These are phyloP conservation scores for Heterobasidion parviporum DNA, from an alignment of 1,284 basidiomycete genomes.

Conservation along the genomic window DNA sequence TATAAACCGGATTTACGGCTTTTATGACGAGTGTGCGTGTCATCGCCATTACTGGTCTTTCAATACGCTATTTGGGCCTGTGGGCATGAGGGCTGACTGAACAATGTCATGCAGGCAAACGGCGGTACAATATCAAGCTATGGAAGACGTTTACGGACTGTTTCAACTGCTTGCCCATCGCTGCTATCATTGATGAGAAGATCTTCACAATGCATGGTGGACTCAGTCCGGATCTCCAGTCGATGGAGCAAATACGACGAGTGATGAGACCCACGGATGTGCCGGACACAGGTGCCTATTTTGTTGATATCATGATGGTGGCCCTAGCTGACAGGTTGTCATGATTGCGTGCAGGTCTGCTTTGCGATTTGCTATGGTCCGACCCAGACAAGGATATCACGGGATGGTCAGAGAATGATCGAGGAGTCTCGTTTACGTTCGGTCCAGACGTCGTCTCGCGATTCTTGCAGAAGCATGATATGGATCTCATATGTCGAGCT, in stretches of 20 bases:
- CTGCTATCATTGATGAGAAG: constrained; percentile 95
- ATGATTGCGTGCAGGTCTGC: constrained; percentile 50
- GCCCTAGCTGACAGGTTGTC: constrained; percentile 1
- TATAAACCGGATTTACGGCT: constrained; percentile 94
- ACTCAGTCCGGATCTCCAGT: constrained; percentile 93
- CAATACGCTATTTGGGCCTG: not conserved
- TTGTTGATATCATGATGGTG: constrained; percentile 6
- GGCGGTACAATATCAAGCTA: constrained; percentile 95
- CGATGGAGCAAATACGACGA: constrained; percentile 99
- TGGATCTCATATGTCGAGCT: constrained; percentile 98
- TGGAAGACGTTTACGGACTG: constrained; percentile 98
- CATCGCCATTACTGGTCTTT: constrained; percentile 3
- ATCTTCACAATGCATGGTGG: constrained; percentile 95
- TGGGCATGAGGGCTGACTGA: not conserved
- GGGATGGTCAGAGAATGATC: constrained; percentile 98
- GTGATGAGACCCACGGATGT: constrained; percentile 99
- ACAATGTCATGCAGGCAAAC: constrained; percentile 61
- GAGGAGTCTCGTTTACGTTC: constrained; percentile 98
- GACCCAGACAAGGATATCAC: constrained; percentile 99
- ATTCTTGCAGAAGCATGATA: constrained; percentile 99
- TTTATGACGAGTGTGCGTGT: constrained; percentile 89
- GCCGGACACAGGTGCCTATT: constrained; percentile 83
- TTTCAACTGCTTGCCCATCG: constrained; percentile 94
- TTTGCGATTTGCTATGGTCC: constrained; percentile 97
- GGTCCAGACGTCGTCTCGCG: constrained; percentile 96